Evolutionary conservation across 2,329 filamentous ascomycete species (phyloP).

Genomic region (Fusarium heterosporum): DNA sequence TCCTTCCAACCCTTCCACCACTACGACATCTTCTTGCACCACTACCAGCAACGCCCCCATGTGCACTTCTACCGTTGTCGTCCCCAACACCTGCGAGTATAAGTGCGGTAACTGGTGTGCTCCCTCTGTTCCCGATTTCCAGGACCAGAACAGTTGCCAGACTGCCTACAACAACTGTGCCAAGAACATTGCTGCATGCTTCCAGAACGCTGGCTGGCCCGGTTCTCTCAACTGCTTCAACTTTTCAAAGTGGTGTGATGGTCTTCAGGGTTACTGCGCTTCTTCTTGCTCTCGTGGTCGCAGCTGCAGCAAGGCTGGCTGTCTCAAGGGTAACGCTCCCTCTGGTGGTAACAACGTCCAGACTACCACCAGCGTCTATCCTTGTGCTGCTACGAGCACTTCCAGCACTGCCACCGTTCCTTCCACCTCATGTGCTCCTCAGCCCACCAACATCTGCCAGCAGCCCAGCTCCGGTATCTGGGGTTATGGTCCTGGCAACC

Average conservation of each 20-base stretch:
- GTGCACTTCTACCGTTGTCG: constrained; percentile 61
- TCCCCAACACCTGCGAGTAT: constrained; percentile 65
- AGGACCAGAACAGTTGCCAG: constrained; percentile 56
- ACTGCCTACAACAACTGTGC: constrained; percentile 58
- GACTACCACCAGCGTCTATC: constrained; percentile 52
- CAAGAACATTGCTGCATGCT: constrained; percentile 63
- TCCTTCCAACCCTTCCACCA: constrained; percentile 19
- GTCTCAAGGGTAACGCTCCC: constrained; percentile 57
- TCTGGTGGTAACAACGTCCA: constrained; percentile 50
- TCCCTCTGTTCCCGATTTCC: constrained; percentile 61
- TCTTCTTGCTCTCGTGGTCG: constrained; percentile 50
- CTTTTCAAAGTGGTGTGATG: constrained; percentile 63
- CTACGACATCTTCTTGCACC: constrained; percentile 42
- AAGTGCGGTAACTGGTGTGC: constrained; percentile 66
- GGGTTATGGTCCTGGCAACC: constrained; percentile 74
- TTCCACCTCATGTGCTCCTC: constrained; percentile 55
- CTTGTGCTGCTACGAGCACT: constrained; percentile 49
- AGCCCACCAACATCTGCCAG: constrained; percentile 64
- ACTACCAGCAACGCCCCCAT: constrained; percentile 55
- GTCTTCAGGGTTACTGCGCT: constrained; percentile 59
- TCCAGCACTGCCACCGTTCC: constrained; percentile 50
- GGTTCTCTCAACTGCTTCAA: constrained; percentile 62
- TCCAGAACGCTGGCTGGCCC: constrained; percentile 63
- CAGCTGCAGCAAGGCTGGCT: constrained; percentile 58
- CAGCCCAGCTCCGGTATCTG: constrained; percentile 67